These are phyloP conservation scores for Exophiala xenobiotica DNA, from an alignment of 2,329 filamentous ascomycete species.

Conservation along the genomic window DNA sequence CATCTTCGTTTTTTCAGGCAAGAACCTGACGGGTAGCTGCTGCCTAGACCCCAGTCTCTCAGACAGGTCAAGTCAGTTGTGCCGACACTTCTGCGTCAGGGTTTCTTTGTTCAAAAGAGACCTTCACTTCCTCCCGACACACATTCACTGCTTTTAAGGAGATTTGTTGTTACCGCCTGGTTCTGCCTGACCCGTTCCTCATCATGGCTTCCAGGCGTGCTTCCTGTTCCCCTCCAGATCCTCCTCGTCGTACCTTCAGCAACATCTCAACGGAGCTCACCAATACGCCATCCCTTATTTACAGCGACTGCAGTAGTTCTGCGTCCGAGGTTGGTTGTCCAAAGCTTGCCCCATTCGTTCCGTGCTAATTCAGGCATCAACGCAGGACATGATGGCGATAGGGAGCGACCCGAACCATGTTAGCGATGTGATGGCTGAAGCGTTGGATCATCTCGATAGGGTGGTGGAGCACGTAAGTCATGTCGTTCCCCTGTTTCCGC, in stretches of 20 bases:
- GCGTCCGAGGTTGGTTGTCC: slow-evolving; percentile 23
- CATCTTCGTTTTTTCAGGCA: slow-evolving; percentile 7
- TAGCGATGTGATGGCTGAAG: slow-evolving; percentile 28
- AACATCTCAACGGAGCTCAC: slow-evolving; percentile 16
- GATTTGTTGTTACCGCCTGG: slow-evolving; percentile 4
- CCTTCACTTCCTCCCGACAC: slow-evolving; percentile 1
- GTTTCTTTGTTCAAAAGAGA: slow-evolving; percentile 20
- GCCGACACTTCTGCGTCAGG: slow-evolving; percentile 8
- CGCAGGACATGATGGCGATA: slow-evolving; percentile 27
- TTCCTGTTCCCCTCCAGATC: slow-evolving; percentile 14
- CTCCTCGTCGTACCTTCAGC: slow-evolving; percentile 15
- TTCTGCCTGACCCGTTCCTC: slow-evolving; percentile 18
- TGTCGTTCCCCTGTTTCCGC: slow-evolving; percentile 5
- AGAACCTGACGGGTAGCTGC: slow-evolving; percentile 22
- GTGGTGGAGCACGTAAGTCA: slow-evolving; percentile 31
- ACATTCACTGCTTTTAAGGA: neutral
- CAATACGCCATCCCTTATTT: slow-evolving; percentile 27
- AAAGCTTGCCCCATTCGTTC: neutral
- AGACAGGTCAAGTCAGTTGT: slow-evolving; percentile 9
- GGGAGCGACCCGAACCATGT: slow-evolving; percentile 28
- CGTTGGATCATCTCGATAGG: slow-evolving; percentile 27
- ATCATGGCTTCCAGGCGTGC: slow-evolving; percentile 19
- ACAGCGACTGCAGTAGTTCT: slow-evolving; percentile 27
- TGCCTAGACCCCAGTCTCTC: slow-evolving; percentile 7
- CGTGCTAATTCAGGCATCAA: slow-evolving; percentile 23